Evolutionary conservation across 148 eudicot genomes (phyloP).

Genomic region (Persicaria tinctoria): DNA sequence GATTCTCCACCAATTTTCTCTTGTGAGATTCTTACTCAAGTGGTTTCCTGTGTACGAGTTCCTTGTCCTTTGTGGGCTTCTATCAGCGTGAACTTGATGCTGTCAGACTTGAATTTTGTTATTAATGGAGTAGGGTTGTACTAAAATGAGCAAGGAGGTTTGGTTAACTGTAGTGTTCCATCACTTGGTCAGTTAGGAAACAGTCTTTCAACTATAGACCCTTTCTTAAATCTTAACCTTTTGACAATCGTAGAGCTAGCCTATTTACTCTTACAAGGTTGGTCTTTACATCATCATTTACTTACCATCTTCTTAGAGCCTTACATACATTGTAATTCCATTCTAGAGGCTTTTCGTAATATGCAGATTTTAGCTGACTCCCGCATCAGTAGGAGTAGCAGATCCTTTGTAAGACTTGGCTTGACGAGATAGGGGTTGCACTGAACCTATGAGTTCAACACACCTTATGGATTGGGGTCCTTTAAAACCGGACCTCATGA

Average conservation of each 20-base stretch:
- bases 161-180: neutral
- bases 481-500: too few relatives aligned
- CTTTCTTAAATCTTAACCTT: neutral
- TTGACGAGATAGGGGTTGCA: too few relatives aligned
- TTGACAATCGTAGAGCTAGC: neutral
- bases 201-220: neutral
- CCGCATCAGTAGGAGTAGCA: neutral
- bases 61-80: too few relatives aligned
- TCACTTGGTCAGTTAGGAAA: neutral
- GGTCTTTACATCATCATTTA: neutral
- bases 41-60: too few relatives aligned
- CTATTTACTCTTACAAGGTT: neutral
- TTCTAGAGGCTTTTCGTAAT: neutral
- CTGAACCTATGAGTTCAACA: too few relatives aligned
- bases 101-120: too few relatives aligned
- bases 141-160: neutral
- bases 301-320: neutral
- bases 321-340: neutral
- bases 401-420: neutral
- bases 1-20: too few relatives aligned
- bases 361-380: neutral
- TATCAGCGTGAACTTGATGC: too few relatives aligned
- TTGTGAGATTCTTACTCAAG: too few relatives aligned
- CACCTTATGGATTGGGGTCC: too few relatives aligned
- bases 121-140: too few relatives aligned